Evolutionary conservation across 306 rosid species (phyloP), one percentile per base, ranked within the genome.

Genomic region (Medicago lupulina): DNA sequence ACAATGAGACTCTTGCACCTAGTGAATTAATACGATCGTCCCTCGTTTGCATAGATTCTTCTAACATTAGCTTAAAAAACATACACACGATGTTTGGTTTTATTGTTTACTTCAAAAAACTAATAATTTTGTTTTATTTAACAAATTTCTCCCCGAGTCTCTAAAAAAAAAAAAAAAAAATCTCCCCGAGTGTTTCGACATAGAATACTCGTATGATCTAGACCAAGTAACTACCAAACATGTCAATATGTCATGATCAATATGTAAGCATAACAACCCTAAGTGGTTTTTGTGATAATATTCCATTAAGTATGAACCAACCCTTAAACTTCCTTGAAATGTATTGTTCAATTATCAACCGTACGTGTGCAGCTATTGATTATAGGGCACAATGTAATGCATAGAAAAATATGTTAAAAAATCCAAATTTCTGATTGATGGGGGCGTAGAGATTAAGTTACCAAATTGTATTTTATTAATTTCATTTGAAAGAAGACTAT

Each of bases 321-420:
- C 77, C 46, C 0, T 34, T 79, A 76, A 83, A 40, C 79, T 80
- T 83, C 87, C 84, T 55, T 58, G 25, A 58, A 12, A 58, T 0
- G 4, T 38, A 28, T 19, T 23, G 62, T 80, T 80, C 69, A 63
- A 57, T 15, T 50, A 51, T 71, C 58, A 75, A 64, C 60, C 21
- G 11, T 9, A 13, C 23, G 14, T 9, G 16, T 38, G 14, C 8
- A 19, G 11, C 15, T 51, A 15, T 58, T 58, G 8, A 28, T 79
- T 43, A 28, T 5, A 44, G 38, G 14, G 41, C 40, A 53, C 58
- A 54, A 8, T 38, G 55, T 51, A 77, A 49, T 73, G 64, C 73
- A 10, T 13, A 6, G 40, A 55, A 65, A 59, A 50, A 44, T 31
- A 14, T 8, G 19, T 43, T 4, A 7, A 74, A 59, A 17, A 57